Evolutionary conservation across 805 yeast species (phyloP), one percentile per base, ranked within the genome.

Genomic region (Ogataea degrootiae): DNA sequence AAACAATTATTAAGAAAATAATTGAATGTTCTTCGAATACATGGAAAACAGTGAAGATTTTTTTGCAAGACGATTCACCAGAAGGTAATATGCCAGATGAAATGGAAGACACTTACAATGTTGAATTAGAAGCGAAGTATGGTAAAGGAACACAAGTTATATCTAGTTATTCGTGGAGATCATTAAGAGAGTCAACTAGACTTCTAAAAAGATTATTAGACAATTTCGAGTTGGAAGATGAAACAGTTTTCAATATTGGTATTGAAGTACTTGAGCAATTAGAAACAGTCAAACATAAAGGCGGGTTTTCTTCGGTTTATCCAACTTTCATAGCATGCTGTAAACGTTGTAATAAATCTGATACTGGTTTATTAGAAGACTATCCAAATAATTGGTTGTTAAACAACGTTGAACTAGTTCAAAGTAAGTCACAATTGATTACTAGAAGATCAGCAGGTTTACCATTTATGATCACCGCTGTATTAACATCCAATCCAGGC

Each of bases 371-470:
- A 6, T 62, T 71, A 15, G 55, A 54, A 0, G 21, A 43, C 3
- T 69, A 67, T 37, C 82, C 91, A 5, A 57, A 60, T 11, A 47
- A 53, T 14, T 88, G 96, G 96, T 64, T 90, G 3, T 59, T 70
- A 15, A 64, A 70, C n/a, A 84, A 79, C 53, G 56, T 90, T 15
- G 58, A 62, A 4, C 35, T 57, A 19, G 56, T 63, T 22, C 61
- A 80, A 41, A 70, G 71, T 0, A 79, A 76, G 55, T 72, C 85
- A 0, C 91, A 88, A 57, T 76, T 78, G 41, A 85, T 91, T 44
- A 86, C 96, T 0, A 76, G 98, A 61, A 73, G 98, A 53, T 90
- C 97, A 1, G 98, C 96, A 2, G 97, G 98, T 0, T 66, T 94
- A 16, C 98, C 98, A 1, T 84, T 71, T 56, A 69, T 92, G 44